Evolutionary conservation across 2,329 filamentous ascomycete genomes (phyloP).

Genomic region (Colletotrichum tamarilloi): DNA sequence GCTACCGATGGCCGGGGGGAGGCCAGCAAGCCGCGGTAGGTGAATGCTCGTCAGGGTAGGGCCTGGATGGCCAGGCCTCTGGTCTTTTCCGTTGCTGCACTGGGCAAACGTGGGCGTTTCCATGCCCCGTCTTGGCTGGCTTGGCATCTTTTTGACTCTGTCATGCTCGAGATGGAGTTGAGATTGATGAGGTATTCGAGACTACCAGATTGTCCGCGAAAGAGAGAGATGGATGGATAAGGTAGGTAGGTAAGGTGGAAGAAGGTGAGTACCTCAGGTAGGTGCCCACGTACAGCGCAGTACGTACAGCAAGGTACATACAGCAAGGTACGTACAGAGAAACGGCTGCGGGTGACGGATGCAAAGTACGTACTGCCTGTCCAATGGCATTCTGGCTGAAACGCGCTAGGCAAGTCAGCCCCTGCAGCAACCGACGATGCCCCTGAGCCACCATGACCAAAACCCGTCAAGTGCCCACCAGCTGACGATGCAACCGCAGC

Average conservation of each 20-base stretch:
- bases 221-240: not conserved
- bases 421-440: slow-evolving; percentile 24
- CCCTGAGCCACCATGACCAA: slow-evolving; percentile 19
- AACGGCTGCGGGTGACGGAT: not conserved
- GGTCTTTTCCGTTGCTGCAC: not conserved
- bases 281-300: not conserved
- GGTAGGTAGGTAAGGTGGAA: too few species aligned
- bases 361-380: not conserved
- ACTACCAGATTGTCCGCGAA: not conserved
- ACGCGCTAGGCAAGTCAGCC: slow-evolving; percentile 24
- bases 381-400: slow-evolving; percentile 32
- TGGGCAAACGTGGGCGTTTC: slow-evolving; percentile 7
- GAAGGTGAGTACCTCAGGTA: not conserved
- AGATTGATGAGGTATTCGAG: not conserved
- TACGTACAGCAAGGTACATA: too few species aligned
- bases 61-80: not conserved
- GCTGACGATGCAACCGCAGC: slow-evolving; percentile 8
- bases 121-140: not conserved
- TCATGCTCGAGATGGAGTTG: not conserved
- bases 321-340: not conserved
- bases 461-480: not conserved
- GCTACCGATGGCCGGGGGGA: not conserved
- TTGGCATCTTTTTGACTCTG: not conserved
- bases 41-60: not conserved
- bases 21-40: not conserved